Evolutionary conservation across 2,329 filamentous ascomycete species (phyloP).

Genomic region (Pseudonectria buxi): DNA sequence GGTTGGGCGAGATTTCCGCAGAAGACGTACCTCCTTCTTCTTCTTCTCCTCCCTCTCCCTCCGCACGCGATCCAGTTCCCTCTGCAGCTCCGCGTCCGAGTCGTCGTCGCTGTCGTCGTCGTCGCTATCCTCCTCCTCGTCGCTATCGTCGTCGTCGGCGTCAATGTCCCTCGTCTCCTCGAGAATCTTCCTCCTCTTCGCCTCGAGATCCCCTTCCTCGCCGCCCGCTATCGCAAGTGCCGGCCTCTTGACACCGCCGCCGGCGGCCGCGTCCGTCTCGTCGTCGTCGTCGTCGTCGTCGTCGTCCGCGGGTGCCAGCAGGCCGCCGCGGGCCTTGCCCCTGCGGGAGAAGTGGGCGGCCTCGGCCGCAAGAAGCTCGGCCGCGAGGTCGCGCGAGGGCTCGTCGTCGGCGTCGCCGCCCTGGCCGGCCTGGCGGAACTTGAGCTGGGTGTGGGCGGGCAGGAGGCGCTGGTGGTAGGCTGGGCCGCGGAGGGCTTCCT

Average conservation of each 20-base stretch:
- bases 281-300: conserved; percentile 41
- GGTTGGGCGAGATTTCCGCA: background rate
- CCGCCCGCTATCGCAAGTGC: conserved; percentile 18
- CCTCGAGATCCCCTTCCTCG: conserved; percentile 62
- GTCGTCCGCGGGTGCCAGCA: conserved; percentile 38
- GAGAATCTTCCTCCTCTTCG: conserved; percentile 78
- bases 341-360: conserved; percentile 81
- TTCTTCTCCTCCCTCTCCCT: conserved; percentile 52
- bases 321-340: conserved; percentile 56
- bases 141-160: conserved; percentile 59
- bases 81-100: conserved; percentile 70
- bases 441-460: conserved; percentile 87
- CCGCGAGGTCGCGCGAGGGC: conserved; percentile 68
- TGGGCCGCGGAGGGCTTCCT: conserved; percentile 86
- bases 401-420: conserved; percentile 72
- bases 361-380: conserved; percentile 85
- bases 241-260: conserved; percentile 54
- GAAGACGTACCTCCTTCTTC: conserved; percentile 27
- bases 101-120: conserved; percentile 48
- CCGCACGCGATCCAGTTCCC: conserved; percentile 91
- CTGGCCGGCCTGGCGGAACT: conserved; percentile 80
- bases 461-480: conserved; percentile 95
- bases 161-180: conserved; percentile 86
- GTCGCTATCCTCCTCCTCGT: conserved; percentile 48
- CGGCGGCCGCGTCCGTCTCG: conserved; percentile 27